phyloP scores from a whole-genome alignment of 1,284 basidiomycete species.

The Mycosarcoma maydis region DNA sequence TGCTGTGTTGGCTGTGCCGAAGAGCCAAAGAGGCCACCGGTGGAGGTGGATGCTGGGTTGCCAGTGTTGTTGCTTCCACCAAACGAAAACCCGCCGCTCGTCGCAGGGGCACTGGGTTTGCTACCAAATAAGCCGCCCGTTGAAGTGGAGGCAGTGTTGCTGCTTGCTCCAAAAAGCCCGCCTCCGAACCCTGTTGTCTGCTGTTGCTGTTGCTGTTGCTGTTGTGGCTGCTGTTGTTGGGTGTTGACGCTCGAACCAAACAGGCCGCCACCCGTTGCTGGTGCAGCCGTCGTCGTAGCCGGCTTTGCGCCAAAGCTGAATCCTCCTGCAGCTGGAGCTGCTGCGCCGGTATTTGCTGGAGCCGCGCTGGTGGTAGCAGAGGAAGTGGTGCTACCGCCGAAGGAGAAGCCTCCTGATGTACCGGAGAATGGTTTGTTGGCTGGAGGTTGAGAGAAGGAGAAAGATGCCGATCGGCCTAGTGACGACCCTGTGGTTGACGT shows the following conservation, averaged over 20 bases:
- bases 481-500: constrained; percentile 26
- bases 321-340: constrained; percentile 27
- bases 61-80: constrained; percentile 14
- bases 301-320: constrained; percentile 51
- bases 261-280: constrained; percentile 30
- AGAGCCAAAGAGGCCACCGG: constrained; percentile 21
- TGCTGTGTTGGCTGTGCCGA: constrained; percentile 17
- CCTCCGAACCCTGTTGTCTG: constrained; percentile 22
- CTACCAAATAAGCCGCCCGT: constrained; percentile 40
- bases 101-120: constrained; percentile 9
- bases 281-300: constrained; percentile 16
- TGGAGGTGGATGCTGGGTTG: constrained; percentile 24
- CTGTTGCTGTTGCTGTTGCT: constrained; percentile 18
- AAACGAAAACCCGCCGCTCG: constrained; percentile 44
- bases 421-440: constrained; percentile 48
- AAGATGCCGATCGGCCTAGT: constrained; percentile 44
- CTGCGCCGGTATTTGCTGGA: constrained; percentile 7
- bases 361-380: constrained; percentile 16
- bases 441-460: constrained; percentile 49
- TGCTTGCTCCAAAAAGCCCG: constrained; percentile 32
- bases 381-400: constrained; percentile 19
- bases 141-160: constrained; percentile 18
- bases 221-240: constrained; percentile 20
- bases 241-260: constrained; percentile 32
- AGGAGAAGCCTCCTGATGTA: constrained; percentile 42